Base-by-base conservation (phyloP, 2,329 filamentous ascomycete species). In the Fusarium buxicola region DNA sequence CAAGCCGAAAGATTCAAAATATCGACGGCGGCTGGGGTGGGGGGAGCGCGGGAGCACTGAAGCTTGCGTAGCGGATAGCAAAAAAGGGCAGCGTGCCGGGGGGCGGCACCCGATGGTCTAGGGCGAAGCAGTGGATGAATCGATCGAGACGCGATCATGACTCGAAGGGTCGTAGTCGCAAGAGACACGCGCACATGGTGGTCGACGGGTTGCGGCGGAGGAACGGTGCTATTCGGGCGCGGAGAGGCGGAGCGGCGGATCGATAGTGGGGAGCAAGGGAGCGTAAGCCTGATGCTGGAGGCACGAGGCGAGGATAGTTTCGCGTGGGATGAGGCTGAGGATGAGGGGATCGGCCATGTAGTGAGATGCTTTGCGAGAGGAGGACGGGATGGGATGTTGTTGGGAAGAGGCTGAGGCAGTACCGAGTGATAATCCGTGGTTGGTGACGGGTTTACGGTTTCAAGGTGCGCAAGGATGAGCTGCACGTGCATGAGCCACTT, bases 131-230 rank as follows among this genome's bases (percentile, higher is more conserved):
- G 47, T 18, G 41, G 57, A 54, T 46, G 61, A 68, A 59, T 62
- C 54, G 60, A 68, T 68, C 44, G 50, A 61, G 56, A 60, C 58
- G 66, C 56, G 64, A 60, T 71, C 69, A 71, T 68, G 69, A 69
- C 69, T 71, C 65, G 64, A 68, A 31, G 53, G 50, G 63, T 58
- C 47, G 59, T 25, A 66, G 51, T 50, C 63, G 55, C 44, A 66
- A 55, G 50, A 67, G 54, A 65, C 53, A 57, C 51, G 56, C 49
- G 48, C 63, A 65, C 69, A 71, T 69, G 58, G 60, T 71, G 51
- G 47, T 55, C 43, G 45, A 43, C 56, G 56, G 53, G 40, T 35
- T 53, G 43, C 35, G 36, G 39, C 31, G 30, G 45, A 36, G 41
- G 34, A 47, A 39, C 43, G 32, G 32, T 41, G 55, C 36, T 63